Evolutionary conservation across 176 grass and related monocot species (phyloP).

Genomic region (Zea mays): Zm-B73-REFERENCE-NAM-5.0 NC_050105.1:111721001-111721500

Average conservation of each 20-base stretch:
- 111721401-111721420: slow-evolving; percentile 39
- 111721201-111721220: slow-evolving; percentile 1
- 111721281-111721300: slow-evolving; percentile 94
- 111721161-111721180: not conserved
- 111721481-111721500: no score
- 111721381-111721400: slow-evolving; percentile 84
- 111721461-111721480: no score
- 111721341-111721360: slow-evolving; percentile 98
- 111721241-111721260: slow-evolving; percentile 13
- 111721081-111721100: not conserved
- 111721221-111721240: not conserved
- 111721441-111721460: not conserved
- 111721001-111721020: not conserved
- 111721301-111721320: slow-evolving; percentile 85
- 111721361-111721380: slow-evolving; percentile 90
- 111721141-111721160: slow-evolving; percentile 13
- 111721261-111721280: not conserved
- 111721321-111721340: slow-evolving; percentile 92
- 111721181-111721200: slow-evolving; percentile 10
- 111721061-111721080: not conserved
- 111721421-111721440: not conserved
- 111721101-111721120: slow-evolving; percentile 16
- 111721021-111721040: not conserved
- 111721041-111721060: not conserved
- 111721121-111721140: slow-evolving; percentile 4